Conservation (phyloP, 75 land plant genomes). For the Cunninghamia lanceolata region DNA sequence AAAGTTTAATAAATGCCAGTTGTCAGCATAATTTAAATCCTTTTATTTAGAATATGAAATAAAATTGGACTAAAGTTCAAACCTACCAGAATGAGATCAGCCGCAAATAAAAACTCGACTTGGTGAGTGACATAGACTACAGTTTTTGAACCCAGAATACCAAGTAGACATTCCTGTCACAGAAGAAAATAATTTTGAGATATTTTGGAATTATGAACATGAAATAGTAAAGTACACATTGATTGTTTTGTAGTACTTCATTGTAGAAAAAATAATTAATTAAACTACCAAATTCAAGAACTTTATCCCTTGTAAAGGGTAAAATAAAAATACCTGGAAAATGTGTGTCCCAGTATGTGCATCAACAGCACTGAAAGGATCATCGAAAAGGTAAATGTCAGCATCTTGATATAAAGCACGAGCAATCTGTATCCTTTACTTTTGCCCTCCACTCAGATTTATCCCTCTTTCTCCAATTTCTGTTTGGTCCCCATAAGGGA, state of each 20-base stretch:
- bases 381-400: constrained; percentile 50
- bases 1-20: background rate
- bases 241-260: background rate
- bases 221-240: background rate
- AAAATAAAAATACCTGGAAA: too few species aligned
- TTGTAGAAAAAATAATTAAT: background rate
- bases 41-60: background rate
- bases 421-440: too few species aligned
- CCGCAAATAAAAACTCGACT: constrained; percentile 48
- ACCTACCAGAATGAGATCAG: constrained; percentile 16
- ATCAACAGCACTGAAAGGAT: constrained; percentile 97
- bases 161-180: constrained; percentile 42
- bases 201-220: background rate
- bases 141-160: constrained; percentile 39
- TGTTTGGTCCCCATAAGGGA: too few species aligned
- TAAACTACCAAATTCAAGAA: too few species aligned
- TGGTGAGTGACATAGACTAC: constrained; percentile 53
- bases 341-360: constrained; percentile 80
- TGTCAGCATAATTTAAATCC: background rate
- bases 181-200: background rate
- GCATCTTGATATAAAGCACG: too few species aligned
- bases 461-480: too few species aligned
- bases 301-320: too few species aligned
- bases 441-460: too few species aligned
- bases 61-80: background rate